Percentiles rank a stretch among this genome's conserved stretches.
Conservation (phyloP, 2,329 filamentous ascomycete species). For the Sporothrix phasma region DNA sequence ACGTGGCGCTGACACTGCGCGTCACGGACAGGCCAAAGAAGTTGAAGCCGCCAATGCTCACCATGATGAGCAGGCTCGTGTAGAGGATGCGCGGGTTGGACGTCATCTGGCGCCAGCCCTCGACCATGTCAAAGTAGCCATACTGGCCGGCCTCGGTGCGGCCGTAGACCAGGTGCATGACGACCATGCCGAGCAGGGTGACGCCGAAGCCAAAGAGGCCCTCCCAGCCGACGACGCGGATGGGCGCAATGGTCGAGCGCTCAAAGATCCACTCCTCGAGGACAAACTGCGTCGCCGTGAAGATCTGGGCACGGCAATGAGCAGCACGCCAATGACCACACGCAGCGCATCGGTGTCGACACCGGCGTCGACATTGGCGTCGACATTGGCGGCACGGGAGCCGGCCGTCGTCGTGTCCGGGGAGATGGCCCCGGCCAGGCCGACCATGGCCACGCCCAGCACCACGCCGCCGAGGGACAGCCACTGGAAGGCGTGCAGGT, state of each 20-base stretch:
- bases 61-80: conserved; percentile 85
- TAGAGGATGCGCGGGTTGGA: conserved; percentile 60
- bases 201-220: conserved; percentile 80
- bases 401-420: conserved; percentile 46
- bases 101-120: conserved; percentile 75
- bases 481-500: conserved; percentile 85
- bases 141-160: conserved; percentile 60
- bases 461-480: conserved; percentile 78
- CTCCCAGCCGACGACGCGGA: conserved; percentile 93
- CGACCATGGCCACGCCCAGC: conserved; percentile 77
- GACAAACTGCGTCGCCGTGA: conserved; percentile 94
- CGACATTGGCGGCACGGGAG: conserved; percentile 19
- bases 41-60: conserved; percentile 98
- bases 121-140: conserved; percentile 83
- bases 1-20: conserved; percentile 78
- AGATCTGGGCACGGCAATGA: conserved; percentile 93
- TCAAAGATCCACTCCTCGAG: conserved; percentile 86
- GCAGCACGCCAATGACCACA: conserved; percentile 71
- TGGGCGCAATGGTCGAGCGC: conserved; percentile 56
- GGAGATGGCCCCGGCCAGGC: conserved; percentile 76
- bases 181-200: conserved; percentile 67
- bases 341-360: conserved; percentile 43
- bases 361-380: conserved; percentile 24
- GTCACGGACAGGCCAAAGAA: conserved; percentile 97
- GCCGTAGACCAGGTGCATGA: conserved; percentile 70